These are phyloP conservation scores for Lophiostoma macrostomum DNA, from an alignment of 495 filamentous ascomycete species.

Conservation along the genomic window DNA sequence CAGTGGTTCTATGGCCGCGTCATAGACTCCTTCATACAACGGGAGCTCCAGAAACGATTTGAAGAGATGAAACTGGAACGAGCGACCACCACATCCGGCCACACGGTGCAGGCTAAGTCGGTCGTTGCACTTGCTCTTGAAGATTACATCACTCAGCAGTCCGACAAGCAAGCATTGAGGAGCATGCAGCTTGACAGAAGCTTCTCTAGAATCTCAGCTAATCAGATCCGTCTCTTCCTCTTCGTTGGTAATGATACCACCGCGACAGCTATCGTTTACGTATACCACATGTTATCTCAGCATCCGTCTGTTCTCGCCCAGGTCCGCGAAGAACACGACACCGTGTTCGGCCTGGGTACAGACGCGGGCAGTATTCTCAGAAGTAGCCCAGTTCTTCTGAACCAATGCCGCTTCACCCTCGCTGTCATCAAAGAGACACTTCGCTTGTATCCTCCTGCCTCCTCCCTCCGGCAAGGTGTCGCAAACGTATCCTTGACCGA, in stretches of 20 bases:
- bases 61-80: background rate
- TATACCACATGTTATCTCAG: slow-evolving; percentile 48
- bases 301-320: slow-evolving; percentile 38
- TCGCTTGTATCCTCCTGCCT: slow-evolving; percentile 21
- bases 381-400: slow-evolving; percentile 11
- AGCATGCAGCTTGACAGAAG: background rate
- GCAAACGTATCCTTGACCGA: slow-evolving; percentile 23
- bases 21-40: slow-evolving; percentile 4
- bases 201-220: slow-evolving; percentile 3
- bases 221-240: slow-evolving; percentile 40
- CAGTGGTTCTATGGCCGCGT: slow-evolving; percentile 4
- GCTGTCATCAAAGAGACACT: slow-evolving; percentile 29
- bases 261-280: slow-evolving; percentile 42
- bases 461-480: slow-evolving; percentile 9
- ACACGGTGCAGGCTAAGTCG: no score
- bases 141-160: slow-evolving; percentile 1
- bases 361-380: slow-evolving; percentile 6
- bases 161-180: background rate
- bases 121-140: slow-evolving; percentile 9
- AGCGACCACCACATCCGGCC: background rate
- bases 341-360: slow-evolving; percentile 4
- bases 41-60: slow-evolving; percentile 13
- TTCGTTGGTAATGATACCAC: slow-evolving; percentile 54
- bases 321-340: slow-evolving; percentile 13
- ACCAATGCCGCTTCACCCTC: slow-evolving; percentile 17